Evolutionary conservation across 176 grass and related monocot species (phyloP).

Genomic region (Oryza glaberrima): DNA sequence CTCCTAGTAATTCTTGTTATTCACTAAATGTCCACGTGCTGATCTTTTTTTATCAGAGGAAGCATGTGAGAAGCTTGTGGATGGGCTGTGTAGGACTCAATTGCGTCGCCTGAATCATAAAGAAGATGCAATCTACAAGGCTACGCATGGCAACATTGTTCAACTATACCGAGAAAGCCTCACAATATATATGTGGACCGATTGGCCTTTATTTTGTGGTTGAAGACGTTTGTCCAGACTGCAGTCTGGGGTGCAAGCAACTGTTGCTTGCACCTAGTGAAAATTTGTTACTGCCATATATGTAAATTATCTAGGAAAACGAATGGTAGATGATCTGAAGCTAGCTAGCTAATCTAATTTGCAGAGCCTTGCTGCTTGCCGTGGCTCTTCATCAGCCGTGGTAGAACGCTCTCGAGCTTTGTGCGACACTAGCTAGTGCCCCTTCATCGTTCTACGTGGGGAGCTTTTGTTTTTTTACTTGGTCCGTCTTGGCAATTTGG

Average conservation of each 20-base stretch:
- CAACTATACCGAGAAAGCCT: not conserved
- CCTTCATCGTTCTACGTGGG: too few relatives aligned
- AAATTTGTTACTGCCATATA: not conserved
- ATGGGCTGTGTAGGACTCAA: conserved; percentile 63
- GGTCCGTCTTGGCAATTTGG: too few relatives aligned
- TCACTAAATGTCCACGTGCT: too few relatives aligned
- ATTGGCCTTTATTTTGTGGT: not conserved
- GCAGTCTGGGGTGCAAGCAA: not conserved
- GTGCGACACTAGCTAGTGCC: too few relatives aligned
- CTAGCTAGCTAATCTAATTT: too few relatives aligned
- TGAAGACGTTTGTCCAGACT: too few relatives aligned
- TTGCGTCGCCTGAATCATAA: conserved; percentile 52
- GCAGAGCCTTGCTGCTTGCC: too few relatives aligned
- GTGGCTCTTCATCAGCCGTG: too few relatives aligned
- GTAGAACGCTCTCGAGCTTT: too few relatives aligned
- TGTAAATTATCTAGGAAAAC: conserved; percentile 3
- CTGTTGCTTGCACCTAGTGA: not conserved
- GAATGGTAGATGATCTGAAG: not conserved
- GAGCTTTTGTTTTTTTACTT: too few relatives aligned
- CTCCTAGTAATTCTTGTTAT: not conserved
- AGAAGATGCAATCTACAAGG: not conserved
- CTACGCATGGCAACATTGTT: not conserved
- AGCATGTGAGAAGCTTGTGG: conserved; percentile 55
- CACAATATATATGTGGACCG: not conserved
- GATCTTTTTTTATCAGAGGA: conserved; percentile 45